Percentiles rank a stretch among this genome's conserved stretches.
Evolutionary conservation across 352 stramenopile species (phyloP).

Genomic region (Phytopythium oedochilum): DNA sequence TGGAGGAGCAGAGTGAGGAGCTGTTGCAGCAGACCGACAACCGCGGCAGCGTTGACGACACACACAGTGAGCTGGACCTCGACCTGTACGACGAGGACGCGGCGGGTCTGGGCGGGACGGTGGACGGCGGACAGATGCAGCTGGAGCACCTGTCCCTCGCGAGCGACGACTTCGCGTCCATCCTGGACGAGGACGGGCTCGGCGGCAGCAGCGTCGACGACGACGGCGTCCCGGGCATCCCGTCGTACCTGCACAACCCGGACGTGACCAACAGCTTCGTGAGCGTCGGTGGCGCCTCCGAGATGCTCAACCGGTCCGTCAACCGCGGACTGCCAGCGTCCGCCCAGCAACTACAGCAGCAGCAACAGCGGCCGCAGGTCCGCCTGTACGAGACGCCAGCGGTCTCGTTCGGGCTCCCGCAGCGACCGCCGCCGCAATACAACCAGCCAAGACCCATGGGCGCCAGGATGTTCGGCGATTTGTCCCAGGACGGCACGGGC

Average conservation of each 20-base stretch:
- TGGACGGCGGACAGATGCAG: constrained; percentile 8
- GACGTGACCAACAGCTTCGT: constrained; percentile 23
- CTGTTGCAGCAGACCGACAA: not conserved
- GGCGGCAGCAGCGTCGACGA: constrained; percentile 5
- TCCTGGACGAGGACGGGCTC: constrained; percentile 2
- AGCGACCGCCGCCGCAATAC: constrained; percentile 14
- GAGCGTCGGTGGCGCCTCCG: constrained; percentile 17
- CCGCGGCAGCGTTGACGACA: constrained; percentile 21
- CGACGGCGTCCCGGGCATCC: constrained; percentile 8
- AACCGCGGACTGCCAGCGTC: not conserved
- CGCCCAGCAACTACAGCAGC: constrained; percentile 15
- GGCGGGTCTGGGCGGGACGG: not conserved
- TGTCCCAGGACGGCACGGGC: not conserved
- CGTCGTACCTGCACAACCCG: constrained; percentile 10
- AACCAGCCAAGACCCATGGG: too few species aligned
- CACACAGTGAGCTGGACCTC: constrained; percentile 52
- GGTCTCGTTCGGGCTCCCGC: constrained; percentile 15
- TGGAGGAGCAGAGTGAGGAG: not conserved
- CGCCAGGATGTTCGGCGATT: too few species aligned
- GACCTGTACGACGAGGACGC: constrained; percentile 60
- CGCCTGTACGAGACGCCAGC: constrained; percentile 15
- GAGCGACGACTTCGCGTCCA: constrained; percentile 22
- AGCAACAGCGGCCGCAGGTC: constrained; percentile 17
- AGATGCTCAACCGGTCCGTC: constrained; percentile 8
- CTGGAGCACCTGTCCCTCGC: constrained; percentile 21